Conservation (phyloP, 2,329 filamentous ascomycete genomes). For the Xylariomycetidae sp. region DNA sequence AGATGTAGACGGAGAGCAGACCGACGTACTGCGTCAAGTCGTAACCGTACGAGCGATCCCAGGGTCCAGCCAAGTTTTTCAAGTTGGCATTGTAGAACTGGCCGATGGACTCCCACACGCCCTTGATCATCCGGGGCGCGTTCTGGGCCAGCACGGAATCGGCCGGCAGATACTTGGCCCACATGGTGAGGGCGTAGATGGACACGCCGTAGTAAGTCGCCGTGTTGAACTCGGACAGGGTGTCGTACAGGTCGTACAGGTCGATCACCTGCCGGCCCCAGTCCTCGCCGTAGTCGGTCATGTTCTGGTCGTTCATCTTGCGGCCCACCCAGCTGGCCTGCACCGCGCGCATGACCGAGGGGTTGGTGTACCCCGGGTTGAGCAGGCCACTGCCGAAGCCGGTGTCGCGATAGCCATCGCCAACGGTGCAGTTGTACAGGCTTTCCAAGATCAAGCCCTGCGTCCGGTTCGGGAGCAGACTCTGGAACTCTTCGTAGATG, state of each 20-base stretch:
- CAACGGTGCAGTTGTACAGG: slow-evolving; percentile 42
- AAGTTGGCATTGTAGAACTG: slow-evolving; percentile 44
- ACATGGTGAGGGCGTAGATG: slow-evolving; percentile 44
- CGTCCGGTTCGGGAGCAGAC: slow-evolving; percentile 25
- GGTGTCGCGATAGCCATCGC: slow-evolving; percentile 48
- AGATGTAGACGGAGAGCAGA: slow-evolving; percentile 44
- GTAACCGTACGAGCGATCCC: slow-evolving; percentile 50
- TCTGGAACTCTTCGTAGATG: slow-evolving; percentile 43
- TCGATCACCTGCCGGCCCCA: slow-evolving; percentile 43
- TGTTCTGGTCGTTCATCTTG: slow-evolving; percentile 40
- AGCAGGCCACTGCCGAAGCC: slow-evolving; percentile 48
- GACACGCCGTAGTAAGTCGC: slow-evolving; percentile 50
- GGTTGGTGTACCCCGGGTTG: slow-evolving; percentile 48
- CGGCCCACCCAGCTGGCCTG: slow-evolving; percentile 45
- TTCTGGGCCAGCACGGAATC: slow-evolving; percentile 40
- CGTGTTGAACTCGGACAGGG: slow-evolving; percentile 32
- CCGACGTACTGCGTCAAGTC: slow-evolving; percentile 50
- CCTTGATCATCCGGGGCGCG: slow-evolving; percentile 36
- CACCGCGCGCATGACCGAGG: slow-evolving; percentile 45
- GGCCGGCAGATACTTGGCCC: slow-evolving; percentile 44
- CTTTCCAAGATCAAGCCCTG: slow-evolving; percentile 36
- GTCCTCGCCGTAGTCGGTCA: slow-evolving; percentile 43
- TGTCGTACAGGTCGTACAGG: slow-evolving; percentile 44
- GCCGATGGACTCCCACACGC: slow-evolving; percentile 39
- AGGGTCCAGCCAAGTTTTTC: slow-evolving; percentile 47